Evolutionary conservation across 352 stramenopile species (phyloP).

Genomic region (Globisporangium orthogonon): DNA sequence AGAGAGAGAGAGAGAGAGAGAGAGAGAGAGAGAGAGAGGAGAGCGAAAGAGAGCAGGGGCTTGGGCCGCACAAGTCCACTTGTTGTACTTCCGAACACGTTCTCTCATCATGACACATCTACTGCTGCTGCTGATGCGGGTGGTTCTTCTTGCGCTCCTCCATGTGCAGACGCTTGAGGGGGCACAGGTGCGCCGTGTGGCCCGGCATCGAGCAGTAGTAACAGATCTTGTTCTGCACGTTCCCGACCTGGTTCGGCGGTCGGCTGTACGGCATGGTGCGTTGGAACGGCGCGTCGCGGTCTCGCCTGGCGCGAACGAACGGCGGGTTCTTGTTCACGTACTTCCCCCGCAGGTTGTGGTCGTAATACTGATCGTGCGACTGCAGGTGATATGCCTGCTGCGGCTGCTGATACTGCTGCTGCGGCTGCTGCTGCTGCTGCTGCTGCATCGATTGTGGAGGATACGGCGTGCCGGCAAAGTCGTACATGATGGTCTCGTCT

Average conservation of each 20-base stretch:
- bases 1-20: too few relatives aligned
- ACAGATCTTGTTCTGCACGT: constrained; percentile 1
- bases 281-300: constrained; percentile 2
- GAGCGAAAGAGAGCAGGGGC: too few relatives aligned
- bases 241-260: neutral
- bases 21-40: too few relatives aligned
- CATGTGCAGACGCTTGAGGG: constrained; percentile 7
- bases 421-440: too few relatives aligned
- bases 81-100: too few relatives aligned
- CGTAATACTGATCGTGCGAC: constrained; percentile 1
- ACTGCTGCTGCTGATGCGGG: neutral
- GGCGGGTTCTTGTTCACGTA: neutral
- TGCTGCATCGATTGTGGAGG: neutral
- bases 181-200: constrained; percentile 7
- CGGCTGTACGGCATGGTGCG: constrained; percentile 2
- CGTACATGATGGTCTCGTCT: constrained; percentile 4
- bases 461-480: constrained; percentile 2
- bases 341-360: neutral
- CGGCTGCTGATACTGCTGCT: neutral
- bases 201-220: constrained; percentile 6
- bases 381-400: neutral
- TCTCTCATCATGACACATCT: too few relatives aligned
- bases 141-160: constrained; percentile 11
- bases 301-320: neutral
- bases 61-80: too few relatives aligned